Evolutionary conservation across 164 flowering plant genomes (phyloP).

Genomic region (Dillenia suffruticosa): DNA sequence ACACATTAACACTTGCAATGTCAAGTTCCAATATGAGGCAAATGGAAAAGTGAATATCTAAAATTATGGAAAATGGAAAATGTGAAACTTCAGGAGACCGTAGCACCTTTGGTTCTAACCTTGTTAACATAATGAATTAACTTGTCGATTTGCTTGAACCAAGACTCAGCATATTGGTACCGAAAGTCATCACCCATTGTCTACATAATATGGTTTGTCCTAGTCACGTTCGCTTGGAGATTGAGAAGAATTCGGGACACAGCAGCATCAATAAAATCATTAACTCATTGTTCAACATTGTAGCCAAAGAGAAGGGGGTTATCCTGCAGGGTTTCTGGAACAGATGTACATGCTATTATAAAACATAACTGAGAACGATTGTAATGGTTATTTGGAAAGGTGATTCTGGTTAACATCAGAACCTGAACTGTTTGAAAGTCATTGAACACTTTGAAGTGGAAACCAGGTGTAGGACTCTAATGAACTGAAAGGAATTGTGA

Average conservation of each 20-base stretch:
- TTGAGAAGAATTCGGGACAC: constrained; percentile 42
- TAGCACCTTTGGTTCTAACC: constrained; percentile 27
- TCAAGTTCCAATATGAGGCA: too few relatives aligned
- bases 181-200: constrained; percentile 95
- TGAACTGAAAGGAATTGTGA: constrained; percentile 63
- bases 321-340: constrained; percentile 49
- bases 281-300: constrained; percentile 68
- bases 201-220: constrained; percentile 91
- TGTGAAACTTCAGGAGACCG: too few relatives aligned
- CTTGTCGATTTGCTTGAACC: constrained; percentile 94
- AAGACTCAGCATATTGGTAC: too few relatives aligned
- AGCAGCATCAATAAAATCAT: constrained; percentile 69
- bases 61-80: too few relatives aligned
- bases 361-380: neutral
- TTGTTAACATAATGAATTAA: constrained; percentile 84
- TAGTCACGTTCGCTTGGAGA: constrained; percentile 71
- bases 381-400: neutral
- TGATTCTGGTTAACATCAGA: constrained; percentile 2
- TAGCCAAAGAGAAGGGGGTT: constrained; percentile 55
- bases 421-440: constrained; percentile 65
- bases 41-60: too few relatives aligned
- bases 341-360: neutral
- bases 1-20: too few relatives aligned
- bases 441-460: constrained; percentile 68
- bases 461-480: constrained; percentile 71